phyloP scores from a whole-genome alignment of 495 filamentous ascomycete species.

The Xylaria scruposa region DNA sequence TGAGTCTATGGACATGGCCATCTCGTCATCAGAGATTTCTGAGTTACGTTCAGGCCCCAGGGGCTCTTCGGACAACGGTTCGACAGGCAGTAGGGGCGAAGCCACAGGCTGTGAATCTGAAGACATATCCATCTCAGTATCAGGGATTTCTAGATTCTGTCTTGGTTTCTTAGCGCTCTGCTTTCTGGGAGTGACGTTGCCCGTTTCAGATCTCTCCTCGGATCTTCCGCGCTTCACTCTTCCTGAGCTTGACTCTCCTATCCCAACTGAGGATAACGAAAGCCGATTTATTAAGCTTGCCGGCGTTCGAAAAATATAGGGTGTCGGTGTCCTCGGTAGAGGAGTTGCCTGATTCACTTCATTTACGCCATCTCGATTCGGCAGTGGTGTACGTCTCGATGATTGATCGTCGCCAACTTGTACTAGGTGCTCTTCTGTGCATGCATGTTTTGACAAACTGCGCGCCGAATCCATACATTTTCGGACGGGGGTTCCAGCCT shows the following conservation, averaged over 20 bases:
- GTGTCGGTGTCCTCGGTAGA: background rate
- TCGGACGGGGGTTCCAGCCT: background rate
- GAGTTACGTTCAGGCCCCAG: too few relatives aligned
- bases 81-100: too few relatives aligned
- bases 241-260: background rate
- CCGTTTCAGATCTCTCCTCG: background rate
- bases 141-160: too few relatives aligned
- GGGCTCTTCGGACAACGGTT: too few relatives aligned
- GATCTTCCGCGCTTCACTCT: conserved; percentile 15
- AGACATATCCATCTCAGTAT: too few relatives aligned
- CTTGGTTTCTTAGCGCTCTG: background rate
- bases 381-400: background rate
- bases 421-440: background rate
- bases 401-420: background rate
- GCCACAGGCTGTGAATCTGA: too few relatives aligned
- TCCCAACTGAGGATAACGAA: background rate
- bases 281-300: background rate
- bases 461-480: background rate
- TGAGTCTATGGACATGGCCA: too few relatives aligned
- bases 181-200: background rate
- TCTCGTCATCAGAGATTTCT: too few relatives aligned
- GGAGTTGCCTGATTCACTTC: background rate
- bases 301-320: background rate
- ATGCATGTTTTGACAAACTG: background rate
- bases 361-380: background rate